Base-by-base conservation (phyloP, 345 rosid species). In the Dipteronia dyeriana region DNA sequence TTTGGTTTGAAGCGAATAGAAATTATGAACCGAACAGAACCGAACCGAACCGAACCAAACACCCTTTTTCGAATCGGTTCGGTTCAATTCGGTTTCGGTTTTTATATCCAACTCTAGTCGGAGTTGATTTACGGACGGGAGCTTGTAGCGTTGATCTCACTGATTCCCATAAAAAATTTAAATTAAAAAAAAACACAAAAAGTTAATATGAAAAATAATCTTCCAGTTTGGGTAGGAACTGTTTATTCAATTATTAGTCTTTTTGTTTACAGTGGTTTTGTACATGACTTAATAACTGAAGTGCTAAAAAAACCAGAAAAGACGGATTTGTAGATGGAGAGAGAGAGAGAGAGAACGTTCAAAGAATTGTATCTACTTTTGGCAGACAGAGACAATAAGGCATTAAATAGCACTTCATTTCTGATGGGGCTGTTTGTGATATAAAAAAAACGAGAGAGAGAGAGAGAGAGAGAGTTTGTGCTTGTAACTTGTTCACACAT, bases 331-430 rank as follows among this genome's bases (percentile, higher is more conserved):
- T 3, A 20, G 64, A 59, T 9, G 16, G 25, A 11, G 17, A 12
- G 16, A 10, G 71, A 67, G 26, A 71, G 49, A 20, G 43, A 59
- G n/a, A 39, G 16, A 62, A 10, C 14, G 7, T 20, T 73, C 41
- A 14, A 23, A 61, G 68, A 13, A 41, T 59, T 6, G 17, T 26
- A 12, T 70, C 60, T 7, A 47, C 31, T 5, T 8, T 23, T 57
- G 51, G 39, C 20, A 7, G 23, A 5, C 31, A 20, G 70, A 26
- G 17, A 34, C 59, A 14, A 41, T 19, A 26, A 67, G 47, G 68
- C 74, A 68, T 76, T 76, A 76, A 76, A 68, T 76, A 45, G 79
- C 79, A 31, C 5, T 11, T 57, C 47, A 41, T 43, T 54, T 68
- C 23, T 2, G 74, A 43, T 68, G 78, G 16, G 38, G 29, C 1